These are phyloP conservation scores for Coemansia nantahalensis DNA, from an alignment of 192 early-diverging fungal genomes.

Conservation along the genomic window DNA sequence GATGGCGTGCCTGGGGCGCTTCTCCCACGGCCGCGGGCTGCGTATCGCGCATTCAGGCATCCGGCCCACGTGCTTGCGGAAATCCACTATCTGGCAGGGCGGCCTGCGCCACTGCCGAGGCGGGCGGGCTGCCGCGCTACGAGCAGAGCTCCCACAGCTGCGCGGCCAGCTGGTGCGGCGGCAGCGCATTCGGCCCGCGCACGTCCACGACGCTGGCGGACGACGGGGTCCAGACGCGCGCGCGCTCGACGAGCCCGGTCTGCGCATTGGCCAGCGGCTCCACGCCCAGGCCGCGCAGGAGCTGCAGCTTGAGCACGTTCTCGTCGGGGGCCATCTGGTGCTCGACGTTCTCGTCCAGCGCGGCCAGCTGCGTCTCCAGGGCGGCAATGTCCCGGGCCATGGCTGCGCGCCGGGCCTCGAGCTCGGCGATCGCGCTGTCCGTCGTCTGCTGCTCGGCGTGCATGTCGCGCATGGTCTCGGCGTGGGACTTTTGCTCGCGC, in stretches of 20 bases:
- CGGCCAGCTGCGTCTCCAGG: conserved; percentile 16
- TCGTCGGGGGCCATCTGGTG: conserved; percentile 13
- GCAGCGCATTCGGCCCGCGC: conserved; percentile 3
- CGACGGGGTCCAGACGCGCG: conserved; percentile 11
- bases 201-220: conserved; percentile 20
- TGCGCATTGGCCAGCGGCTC: conserved; percentile 27
- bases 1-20: too few species aligned
- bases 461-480: conserved; percentile 42
- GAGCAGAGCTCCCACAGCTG: conserved; percentile 47
- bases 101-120: neutral
- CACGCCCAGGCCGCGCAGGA: conserved; percentile 38
- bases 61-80: neutral
- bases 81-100: neutral
- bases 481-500: conserved; percentile 42
- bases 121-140: neutral
- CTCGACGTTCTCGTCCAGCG: conserved; percentile 26
- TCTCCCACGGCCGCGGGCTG: too few species aligned
- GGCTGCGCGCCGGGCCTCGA: conserved; percentile 8
- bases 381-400: conserved; percentile 12
- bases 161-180: conserved; percentile 36
- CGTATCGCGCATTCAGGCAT: too few species aligned
- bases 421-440: conserved; percentile 7
- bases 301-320: conserved; percentile 30
- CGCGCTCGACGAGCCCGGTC: conserved; percentile 13
- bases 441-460: conserved; percentile 14